A percentile compares a stretch with the other conserved stretches of the same genome.
Evolutionary conservation across 805 yeast genomes (phyloP).

Genomic region (Nakazawaea pomicola): DNA sequence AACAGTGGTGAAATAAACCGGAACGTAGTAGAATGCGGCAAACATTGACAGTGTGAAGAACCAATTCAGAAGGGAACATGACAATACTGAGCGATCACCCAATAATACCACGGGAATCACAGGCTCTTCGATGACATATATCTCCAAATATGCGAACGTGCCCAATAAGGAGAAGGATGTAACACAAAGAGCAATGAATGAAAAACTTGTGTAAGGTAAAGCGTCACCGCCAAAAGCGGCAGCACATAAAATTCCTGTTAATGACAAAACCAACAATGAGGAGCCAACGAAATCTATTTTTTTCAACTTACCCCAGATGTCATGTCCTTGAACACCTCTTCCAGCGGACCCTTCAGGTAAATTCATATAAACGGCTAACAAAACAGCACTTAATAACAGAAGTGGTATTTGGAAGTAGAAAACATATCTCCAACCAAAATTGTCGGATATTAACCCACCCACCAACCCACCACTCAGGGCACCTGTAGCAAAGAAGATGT

Average conservation of each 20-base stretch:
- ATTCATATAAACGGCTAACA: slow-evolving; percentile 32
- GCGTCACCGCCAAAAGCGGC: slow-evolving; percentile 63
- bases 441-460: slow-evolving; percentile 52
- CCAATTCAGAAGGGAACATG: slow-evolving; percentile 62
- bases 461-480: slow-evolving; percentile 65
- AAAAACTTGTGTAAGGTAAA: slow-evolving; percentile 38
- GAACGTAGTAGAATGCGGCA: slow-evolving; percentile 50
- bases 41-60: slow-evolving; percentile 46
- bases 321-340: slow-evolving; percentile 42
- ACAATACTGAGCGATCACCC: slow-evolving; percentile 52
- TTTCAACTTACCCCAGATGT: slow-evolving; percentile 40
- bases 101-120: slow-evolving; percentile 56
- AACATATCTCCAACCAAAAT: slow-evolving; percentile 64
- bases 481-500: slow-evolving; percentile 72
- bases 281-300: slow-evolving; percentile 67
- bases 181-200: slow-evolving; percentile 22
- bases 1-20: slow-evolving; percentile 56
- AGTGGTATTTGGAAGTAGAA: slow-evolving; percentile 51
- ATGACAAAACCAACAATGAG: slow-evolving; percentile 47
- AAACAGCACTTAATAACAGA: slow-evolving; percentile 34
- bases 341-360: slow-evolving; percentile 50
- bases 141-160: slow-evolving; percentile 48
- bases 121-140: slow-evolving; percentile 49
- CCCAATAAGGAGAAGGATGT: slow-evolving; percentile 22
- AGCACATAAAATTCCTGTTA: slow-evolving; percentile 54